These are phyloP conservation scores for Clonostachys rhizophaga DNA, from an alignment of 2,329 filamentous ascomycete species.

Conservation along the genomic window DNA sequence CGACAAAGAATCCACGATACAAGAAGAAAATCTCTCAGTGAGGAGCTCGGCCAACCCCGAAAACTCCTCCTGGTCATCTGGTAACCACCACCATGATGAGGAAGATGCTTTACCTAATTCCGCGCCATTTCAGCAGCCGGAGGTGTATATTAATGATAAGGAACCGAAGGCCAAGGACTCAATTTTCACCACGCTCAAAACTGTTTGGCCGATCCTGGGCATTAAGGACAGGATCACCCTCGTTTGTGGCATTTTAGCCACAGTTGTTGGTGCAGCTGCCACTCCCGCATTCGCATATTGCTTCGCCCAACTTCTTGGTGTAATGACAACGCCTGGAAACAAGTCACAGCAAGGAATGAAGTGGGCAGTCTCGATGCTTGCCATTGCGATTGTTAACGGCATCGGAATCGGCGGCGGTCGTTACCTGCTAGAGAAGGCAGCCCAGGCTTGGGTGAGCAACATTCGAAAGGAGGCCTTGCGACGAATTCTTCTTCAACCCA, in stretches of 20 bases:
- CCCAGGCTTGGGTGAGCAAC: slow-evolving; percentile 71
- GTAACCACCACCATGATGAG: too few relatives aligned
- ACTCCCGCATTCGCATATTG: slow-evolving; percentile 74
- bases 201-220: slow-evolving; percentile 65
- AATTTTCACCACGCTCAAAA: slow-evolving; percentile 29
- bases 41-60: too few relatives aligned
- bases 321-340: slow-evolving; percentile 55
- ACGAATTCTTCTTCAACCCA: slow-evolving; percentile 70
- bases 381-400: slow-evolving; percentile 63
- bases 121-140: too few relatives aligned
- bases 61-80: too few relatives aligned
- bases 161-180: slow-evolving; percentile 5
- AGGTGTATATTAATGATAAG: not conserved
- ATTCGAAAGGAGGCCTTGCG: slow-evolving; percentile 65
- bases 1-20: too few relatives aligned
- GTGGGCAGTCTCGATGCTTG: slow-evolving; percentile 69
- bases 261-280: slow-evolving; percentile 58
- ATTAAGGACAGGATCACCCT: slow-evolving; percentile 47
- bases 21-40: too few relatives aligned
- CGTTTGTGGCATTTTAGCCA: slow-evolving; percentile 53
- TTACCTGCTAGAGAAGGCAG: slow-evolving; percentile 66
- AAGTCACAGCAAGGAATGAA: slow-evolving; percentile 45
- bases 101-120: too few relatives aligned
- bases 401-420: slow-evolving; percentile 60
- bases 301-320: slow-evolving; percentile 66